Conservation (phyloP, 495 filamentous ascomycete species). For the Bacidia gigantensis region DNA sequence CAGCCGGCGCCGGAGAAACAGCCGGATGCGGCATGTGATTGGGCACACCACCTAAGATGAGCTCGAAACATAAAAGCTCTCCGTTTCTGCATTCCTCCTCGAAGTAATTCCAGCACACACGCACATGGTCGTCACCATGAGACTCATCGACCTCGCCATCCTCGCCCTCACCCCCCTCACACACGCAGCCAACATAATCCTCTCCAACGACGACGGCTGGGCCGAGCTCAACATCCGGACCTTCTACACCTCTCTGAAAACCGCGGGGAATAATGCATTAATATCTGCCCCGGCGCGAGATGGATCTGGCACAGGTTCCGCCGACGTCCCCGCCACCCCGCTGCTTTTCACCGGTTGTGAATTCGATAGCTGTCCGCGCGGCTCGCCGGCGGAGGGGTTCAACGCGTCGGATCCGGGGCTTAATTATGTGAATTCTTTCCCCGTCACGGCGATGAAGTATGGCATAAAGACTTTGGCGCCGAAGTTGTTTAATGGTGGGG, state of each 20-base stretch:
- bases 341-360: slow-evolving; percentile 35
- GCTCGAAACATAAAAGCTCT: too few relatives aligned
- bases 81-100: too few relatives aligned
- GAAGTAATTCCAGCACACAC: too few relatives aligned
- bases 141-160: neutral
- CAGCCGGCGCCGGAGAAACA: too few relatives aligned
- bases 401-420: slow-evolving; percentile 43
- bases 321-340: slow-evolving; percentile 31
- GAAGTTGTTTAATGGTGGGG: slow-evolving; percentile 32
- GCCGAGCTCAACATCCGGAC: slow-evolving; percentile 50
- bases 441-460: slow-evolving; percentile 48
- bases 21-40: too few relatives aligned
- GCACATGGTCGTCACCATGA: too few relatives aligned
- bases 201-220: slow-evolving; percentile 62
- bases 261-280: slow-evolving; percentile 42
- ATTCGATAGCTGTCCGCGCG: slow-evolving; percentile 43
- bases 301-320: slow-evolving; percentile 45
- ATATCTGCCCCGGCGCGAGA: slow-evolving; percentile 53
- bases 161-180: neutral
- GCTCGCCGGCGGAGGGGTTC: slow-evolving; percentile 37
- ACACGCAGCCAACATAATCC: slow-evolving; percentile 36
- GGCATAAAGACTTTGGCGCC: slow-evolving; percentile 44
- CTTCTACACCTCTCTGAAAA: slow-evolving; percentile 37
- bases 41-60: too few relatives aligned
- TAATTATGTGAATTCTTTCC: slow-evolving; percentile 59